phyloP scores from a whole-genome alignment of 2,329 filamentous ascomycete species.

The Pseudogymnoascus sp. region DNA sequence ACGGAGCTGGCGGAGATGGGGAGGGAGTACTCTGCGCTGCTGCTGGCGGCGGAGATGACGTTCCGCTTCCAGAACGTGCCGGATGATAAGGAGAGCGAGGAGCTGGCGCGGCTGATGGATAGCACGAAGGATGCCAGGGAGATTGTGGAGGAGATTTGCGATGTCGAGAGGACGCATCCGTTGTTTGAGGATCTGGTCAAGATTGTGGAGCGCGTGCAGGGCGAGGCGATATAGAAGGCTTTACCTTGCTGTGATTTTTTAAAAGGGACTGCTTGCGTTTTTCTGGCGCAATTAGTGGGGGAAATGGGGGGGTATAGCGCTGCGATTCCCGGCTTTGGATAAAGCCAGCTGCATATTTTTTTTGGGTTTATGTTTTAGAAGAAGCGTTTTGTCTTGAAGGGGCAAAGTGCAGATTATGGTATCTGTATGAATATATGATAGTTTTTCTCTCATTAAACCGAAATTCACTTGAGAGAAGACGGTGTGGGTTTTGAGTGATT shows the following conservation, averaged over 20 bases:
- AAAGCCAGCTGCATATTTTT: neutral
- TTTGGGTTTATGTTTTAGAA: neutral
- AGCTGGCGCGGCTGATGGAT: constrained; percentile 74
- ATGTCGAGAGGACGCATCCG: constrained; percentile 66
- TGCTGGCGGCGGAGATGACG: constrained; percentile 81
- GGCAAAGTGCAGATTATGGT: neutral
- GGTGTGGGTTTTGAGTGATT: too few relatives aligned
- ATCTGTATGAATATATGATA: constrained; percentile 3
- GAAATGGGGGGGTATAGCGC: neutral
- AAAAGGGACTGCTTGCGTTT: neutral
- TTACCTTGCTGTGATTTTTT: neutral
- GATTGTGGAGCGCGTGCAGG: constrained; percentile 77
- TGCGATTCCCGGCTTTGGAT: neutral
- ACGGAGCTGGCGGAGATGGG: constrained; percentile 78
- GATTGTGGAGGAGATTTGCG: constrained; percentile 73
- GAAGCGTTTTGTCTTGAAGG: neutral
- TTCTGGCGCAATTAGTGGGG: neutral
- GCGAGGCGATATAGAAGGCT: constrained; percentile 14
- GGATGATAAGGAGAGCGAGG: constrained; percentile 79
- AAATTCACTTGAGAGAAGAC: too few relatives aligned
- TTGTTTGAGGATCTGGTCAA: constrained; percentile 68
- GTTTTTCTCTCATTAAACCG: too few relatives aligned
- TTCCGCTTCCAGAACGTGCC: constrained; percentile 93
- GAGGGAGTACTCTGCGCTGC: constrained; percentile 61
- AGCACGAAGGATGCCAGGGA: constrained; percentile 55